Evolutionary conservation across 164 flowering plant genomes (phyloP), one percentile per base, ranked within the genome.

Genomic region (Taxillus chinensis): DNA sequence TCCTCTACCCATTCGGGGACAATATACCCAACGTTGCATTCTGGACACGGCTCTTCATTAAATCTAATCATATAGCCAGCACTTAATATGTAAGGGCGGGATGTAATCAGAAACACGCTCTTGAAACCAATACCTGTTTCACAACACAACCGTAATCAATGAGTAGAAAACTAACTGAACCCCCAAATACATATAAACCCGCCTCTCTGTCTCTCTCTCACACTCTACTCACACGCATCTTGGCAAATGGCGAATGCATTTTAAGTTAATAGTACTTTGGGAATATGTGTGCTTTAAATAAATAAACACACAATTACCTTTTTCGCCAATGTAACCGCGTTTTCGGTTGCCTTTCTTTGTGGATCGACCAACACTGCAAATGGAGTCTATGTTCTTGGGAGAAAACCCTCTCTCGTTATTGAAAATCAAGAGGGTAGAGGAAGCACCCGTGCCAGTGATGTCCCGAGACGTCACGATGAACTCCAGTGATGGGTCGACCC

Each of bases 31-130:
- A 51, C 54, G 15, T 51, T 51, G 54, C 54, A 51, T 16, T 51
- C 27, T n/a, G 27, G 54, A n/a, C 54, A 51, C n/a, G 54, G 54
- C 54, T 51, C 54, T n/a, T 51, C 54, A n/a, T n/a, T 51, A 27
- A 51, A 51, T 51, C 54, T 5, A 4, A 51, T 51, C 27, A 14
- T 16, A 51, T 51, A 51, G 17, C 54, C 54, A 51, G n/a, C 15
- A 8, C 54, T 51, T 27, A 51, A 51, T 51, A 51, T 51, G 54
- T 51, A 8, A 3, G 54, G 54, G 5, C 15, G 54, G 15, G 54
- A 14, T 4, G 54, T 14, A 5, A 51, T 51, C 3, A 51, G 27
- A 51, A 51, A 51, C 8, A 51, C 54, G 15, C 54, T 51, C 15
- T 51, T 51, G 54, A 51, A 51, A 14, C 54, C 54, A 10, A 51